Conservation (phyloP, 176 grass and related monocot species). For the Carex cristatella region DNA sequence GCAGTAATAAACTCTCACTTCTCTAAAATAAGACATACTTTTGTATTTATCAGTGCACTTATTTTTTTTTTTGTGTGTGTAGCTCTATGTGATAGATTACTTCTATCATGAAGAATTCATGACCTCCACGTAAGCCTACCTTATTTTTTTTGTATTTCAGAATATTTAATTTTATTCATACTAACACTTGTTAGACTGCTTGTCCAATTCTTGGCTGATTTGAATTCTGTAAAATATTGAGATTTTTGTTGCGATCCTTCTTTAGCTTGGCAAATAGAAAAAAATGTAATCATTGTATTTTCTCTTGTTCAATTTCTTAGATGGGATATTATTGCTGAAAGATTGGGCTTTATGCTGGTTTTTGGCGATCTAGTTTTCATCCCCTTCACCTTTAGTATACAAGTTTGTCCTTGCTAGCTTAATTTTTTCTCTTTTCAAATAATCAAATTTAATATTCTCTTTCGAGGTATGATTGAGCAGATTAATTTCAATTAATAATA, state of each 20-base stretch:
- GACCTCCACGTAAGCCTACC: conserved; percentile 89
- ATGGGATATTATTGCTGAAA: conserved; percentile 99
- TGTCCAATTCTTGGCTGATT: conserved; percentile 5
- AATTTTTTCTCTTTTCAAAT: neutral
- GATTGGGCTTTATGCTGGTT: conserved; percentile 92
- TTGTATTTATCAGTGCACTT: conserved; percentile 6
- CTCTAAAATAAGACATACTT: conserved; percentile 5
- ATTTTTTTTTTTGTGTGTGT: conserved; percentile 29
- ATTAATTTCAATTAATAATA: neutral
- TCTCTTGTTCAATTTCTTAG: conserved; percentile 31
- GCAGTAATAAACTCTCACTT: conserved; percentile 44
- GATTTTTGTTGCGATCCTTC: neutral
- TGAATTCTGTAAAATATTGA: neutral
- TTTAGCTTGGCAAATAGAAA: neutral
- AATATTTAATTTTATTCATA: neutral
- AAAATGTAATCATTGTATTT: neutral
- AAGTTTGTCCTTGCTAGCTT: conserved; percentile 36
- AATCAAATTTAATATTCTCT: neutral
- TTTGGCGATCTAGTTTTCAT: conserved; percentile 99
- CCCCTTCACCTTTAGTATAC: conserved; percentile 94
- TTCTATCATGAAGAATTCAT: conserved; percentile 96
- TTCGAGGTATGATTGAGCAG: neutral
- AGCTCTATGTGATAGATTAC: conserved; percentile 95
- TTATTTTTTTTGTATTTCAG: neutral
- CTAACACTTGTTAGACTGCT: conserved; percentile 18